These are phyloP conservation scores for Clonostachys rhizophaga DNA, from an alignment of 2,329 filamentous ascomycete species.

Conservation along the genomic window DNA sequence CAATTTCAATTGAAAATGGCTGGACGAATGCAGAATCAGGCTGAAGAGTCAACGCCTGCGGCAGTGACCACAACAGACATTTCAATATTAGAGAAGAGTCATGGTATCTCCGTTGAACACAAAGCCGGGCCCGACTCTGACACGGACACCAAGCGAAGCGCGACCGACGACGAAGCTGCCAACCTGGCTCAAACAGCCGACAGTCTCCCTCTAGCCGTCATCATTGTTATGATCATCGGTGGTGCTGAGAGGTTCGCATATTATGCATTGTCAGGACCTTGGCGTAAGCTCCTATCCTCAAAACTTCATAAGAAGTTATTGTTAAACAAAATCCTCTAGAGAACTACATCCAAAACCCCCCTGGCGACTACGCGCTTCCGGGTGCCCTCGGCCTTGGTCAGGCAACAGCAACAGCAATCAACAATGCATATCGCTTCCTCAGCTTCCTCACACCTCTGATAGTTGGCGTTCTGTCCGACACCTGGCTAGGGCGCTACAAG, in stretches of 20 bases:
- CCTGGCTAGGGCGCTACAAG: conserved; percentile 56
- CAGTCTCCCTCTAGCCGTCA: conserved; percentile 1
- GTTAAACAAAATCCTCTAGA: conserved; percentile 15
- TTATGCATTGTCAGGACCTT: conserved; percentile 4
- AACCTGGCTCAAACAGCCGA: conserved; percentile 1
- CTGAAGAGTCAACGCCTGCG: no score
- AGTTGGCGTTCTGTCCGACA: conserved; percentile 54
- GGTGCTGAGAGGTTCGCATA: conserved; percentile 5
- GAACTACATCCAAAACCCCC: conserved; percentile 33
- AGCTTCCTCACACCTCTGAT: conserved; percentile 50
- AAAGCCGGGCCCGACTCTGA: no score
- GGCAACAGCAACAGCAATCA: conserved; percentile 38
- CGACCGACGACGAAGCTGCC: conserved; percentile 2
- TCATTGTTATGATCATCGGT: conserved; percentile 2
- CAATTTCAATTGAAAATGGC: no score
- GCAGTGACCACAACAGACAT: no score
- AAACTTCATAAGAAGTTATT: background rate
- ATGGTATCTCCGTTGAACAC: no score
- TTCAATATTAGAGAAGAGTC: no score
- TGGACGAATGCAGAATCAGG: no score
- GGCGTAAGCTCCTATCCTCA: background rate
- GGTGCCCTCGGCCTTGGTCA: conserved; percentile 46
- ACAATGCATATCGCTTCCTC: conserved; percentile 40
- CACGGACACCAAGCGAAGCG: background rate
- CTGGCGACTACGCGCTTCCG: conserved; percentile 24